phyloP scores from a whole-genome alignment of 2,329 filamentous ascomycete species.

The Sphaerostilbella broomeana region DNA sequence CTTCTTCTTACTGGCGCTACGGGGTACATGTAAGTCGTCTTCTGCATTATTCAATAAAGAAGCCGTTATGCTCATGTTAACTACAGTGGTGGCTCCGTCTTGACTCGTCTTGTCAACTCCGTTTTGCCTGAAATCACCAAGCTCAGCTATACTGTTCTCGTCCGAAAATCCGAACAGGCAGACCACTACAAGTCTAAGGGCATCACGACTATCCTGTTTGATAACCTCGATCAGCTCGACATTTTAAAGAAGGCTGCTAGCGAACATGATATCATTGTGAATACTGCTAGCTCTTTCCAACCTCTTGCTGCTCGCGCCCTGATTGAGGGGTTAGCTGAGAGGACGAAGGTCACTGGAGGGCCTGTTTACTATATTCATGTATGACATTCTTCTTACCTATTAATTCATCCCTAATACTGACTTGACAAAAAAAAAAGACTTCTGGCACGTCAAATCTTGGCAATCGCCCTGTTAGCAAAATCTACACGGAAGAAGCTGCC shows the following conservation, averaged over 20 bases:
- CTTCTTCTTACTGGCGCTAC: constrained; percentile 23
- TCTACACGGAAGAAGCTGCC: constrained; percentile 19
- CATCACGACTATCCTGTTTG: constrained; percentile 20
- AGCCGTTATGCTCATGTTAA: neutral
- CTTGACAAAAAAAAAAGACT: too few species aligned
- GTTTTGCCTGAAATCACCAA: constrained; percentile 15
- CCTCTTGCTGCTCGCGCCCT: constrained; percentile 32
- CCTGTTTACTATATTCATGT: constrained; percentile 34
- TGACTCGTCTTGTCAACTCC: constrained; percentile 19
- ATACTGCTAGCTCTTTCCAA: constrained; percentile 36
- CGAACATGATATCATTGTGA: constrained; percentile 34
- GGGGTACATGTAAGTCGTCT: constrained; percentile 20
- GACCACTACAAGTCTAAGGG: constrained; percentile 17
- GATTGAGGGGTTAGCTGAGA: constrained; percentile 35
- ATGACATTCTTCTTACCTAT: constrained; percentile 14
- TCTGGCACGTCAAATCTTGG: constrained; percentile 39
- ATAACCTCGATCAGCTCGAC: constrained; percentile 20
- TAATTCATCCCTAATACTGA: too few species aligned
- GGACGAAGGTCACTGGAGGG: constrained; percentile 27
- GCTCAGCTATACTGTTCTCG: constrained; percentile 18
- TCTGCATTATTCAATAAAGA: neutral
- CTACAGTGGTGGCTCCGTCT: constrained; percentile 22
- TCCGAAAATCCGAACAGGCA: constrained; percentile 24
- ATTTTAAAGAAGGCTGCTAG: constrained; percentile 17
- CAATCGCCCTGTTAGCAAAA: constrained; percentile 33